Percentiles rank a stretch among this genome's conserved stretches.
These are phyloP conservation scores for Cystofilobasidium macerans DNA, from an alignment of 768 basidiomycete species.

Conservation along the genomic window DNA sequence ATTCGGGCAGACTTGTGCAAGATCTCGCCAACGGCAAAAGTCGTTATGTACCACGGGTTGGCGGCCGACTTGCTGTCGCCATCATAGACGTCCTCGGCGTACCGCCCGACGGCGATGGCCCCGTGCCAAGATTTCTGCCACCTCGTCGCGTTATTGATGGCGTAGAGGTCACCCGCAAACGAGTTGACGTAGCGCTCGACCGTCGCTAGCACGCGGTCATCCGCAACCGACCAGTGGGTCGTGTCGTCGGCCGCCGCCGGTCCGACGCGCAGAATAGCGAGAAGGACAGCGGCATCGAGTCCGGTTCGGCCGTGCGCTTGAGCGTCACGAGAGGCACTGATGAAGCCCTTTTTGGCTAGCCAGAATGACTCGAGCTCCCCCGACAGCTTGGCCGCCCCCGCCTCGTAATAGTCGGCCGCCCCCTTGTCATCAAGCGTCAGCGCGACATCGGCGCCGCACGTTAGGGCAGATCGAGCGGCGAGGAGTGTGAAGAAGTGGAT, in stretches of 20 bases:
- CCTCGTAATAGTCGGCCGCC: slow-evolving; percentile 31
- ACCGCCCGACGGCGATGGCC: slow-evolving; percentile 35
- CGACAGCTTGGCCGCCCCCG: slow-evolving; percentile 24
- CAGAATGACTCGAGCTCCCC: slow-evolving; percentile 31
- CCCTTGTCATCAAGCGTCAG: slow-evolving; percentile 31
- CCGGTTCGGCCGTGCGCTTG: slow-evolving; percentile 27
- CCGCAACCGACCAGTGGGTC: slow-evolving; percentile 13
- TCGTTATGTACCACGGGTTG: slow-evolving; percentile 36
- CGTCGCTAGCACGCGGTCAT: slow-evolving; percentile 30
- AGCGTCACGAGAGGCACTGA: slow-evolving; percentile 11
- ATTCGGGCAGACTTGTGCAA: background rate
- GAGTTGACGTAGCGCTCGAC: slow-evolving; percentile 32
- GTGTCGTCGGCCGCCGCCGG: slow-evolving; percentile 5
- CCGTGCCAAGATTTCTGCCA: slow-evolving; percentile 14
- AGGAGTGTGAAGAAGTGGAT: slow-evolving; percentile 37
- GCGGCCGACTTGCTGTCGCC: slow-evolving; percentile 34
- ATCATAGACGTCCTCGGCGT: slow-evolving; percentile 38
- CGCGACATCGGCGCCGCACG: slow-evolving; percentile 33
- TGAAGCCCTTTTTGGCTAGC: slow-evolving; percentile 23
- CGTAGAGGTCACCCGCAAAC: slow-evolving; percentile 34
- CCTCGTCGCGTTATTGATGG: slow-evolving; percentile 30
- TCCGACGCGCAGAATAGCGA: slow-evolving; percentile 32
- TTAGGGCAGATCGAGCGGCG: slow-evolving; percentile 32
- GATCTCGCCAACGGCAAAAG: slow-evolving; percentile 13
- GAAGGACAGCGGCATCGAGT: slow-evolving; percentile 35